phyloP scores from a whole-genome alignment of 139 green algal genomes.

The Zygnema cylindricum region DNA sequence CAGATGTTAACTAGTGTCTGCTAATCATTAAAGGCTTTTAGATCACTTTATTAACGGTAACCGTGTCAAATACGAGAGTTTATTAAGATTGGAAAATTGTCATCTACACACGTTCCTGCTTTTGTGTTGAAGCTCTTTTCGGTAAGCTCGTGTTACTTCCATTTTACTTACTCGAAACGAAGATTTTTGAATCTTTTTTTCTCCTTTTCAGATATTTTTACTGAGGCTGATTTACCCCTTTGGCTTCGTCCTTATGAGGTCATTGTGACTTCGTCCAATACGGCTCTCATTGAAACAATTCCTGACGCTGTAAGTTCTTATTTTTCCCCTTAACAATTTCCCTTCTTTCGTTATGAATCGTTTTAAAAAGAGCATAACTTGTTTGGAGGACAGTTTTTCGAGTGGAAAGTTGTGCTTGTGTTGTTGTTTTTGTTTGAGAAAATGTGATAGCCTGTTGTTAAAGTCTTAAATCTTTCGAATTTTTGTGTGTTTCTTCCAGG shows the following conservation, averaged over 20 bases:
- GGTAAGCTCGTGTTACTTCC: neutral
- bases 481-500: too few relatives aligned
- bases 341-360: too few relatives aligned
- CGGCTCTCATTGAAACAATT: constrained; percentile 96
- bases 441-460: too few relatives aligned
- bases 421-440: constrained; percentile 18
- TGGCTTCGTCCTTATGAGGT: constrained; percentile 91
- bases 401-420: neutral
- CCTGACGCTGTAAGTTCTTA: constrained; percentile 75
- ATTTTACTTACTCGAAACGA: neutral
- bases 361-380: too few relatives aligned
- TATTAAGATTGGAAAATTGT: too few relatives aligned
- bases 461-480: too few relatives aligned
- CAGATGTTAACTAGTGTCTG: too few relatives aligned
- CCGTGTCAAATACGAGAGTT: too few relatives aligned
- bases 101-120: too few relatives aligned
- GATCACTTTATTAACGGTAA: too few relatives aligned
- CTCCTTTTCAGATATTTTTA: constrained; percentile 79
- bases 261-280: constrained; percentile 86
- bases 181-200: neutral
- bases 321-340: neutral
- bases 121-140: too few relatives aligned
- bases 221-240: constrained; percentile 85
- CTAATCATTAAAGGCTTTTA: too few relatives aligned
- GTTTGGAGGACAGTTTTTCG: neutral